Conservation (phyloP, 2,329 filamentous ascomycete genomes). For the Epichloe festucae region DNA sequence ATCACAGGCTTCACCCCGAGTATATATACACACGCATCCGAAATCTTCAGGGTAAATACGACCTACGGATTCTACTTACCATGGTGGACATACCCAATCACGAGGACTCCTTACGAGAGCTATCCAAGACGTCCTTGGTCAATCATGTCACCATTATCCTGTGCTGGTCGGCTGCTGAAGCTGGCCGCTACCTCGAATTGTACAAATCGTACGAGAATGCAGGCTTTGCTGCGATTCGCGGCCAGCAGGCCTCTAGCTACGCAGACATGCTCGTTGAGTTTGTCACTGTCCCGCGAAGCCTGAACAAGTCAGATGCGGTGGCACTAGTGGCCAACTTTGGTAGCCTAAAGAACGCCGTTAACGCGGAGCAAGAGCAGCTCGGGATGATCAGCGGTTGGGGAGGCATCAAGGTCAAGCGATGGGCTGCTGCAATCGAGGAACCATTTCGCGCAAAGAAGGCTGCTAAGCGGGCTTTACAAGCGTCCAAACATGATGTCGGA, state of each 20-base stretch:
- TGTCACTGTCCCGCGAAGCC: slow-evolving; percentile 73
- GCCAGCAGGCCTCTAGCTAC: slow-evolving; percentile 72
- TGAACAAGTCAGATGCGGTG: slow-evolving; percentile 92
- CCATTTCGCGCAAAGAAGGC: slow-evolving; percentile 68
- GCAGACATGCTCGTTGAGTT: slow-evolving; percentile 84
- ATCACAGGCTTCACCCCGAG: slow-evolving; percentile 92
- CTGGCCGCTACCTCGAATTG: slow-evolving; percentile 82
- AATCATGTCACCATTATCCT: slow-evolving; percentile 87
- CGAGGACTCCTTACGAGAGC: slow-evolving; percentile 75
- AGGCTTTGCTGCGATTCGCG: slow-evolving; percentile 65
- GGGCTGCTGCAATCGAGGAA: slow-evolving; percentile 70
- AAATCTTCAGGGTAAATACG: slow-evolving; percentile 72
- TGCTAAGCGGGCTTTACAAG: slow-evolving; percentile 30
- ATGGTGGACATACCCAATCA: slow-evolving; percentile 96
- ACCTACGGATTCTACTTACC: slow-evolving; percentile 69
- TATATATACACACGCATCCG: slow-evolving; percentile 94
- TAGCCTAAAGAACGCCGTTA: slow-evolving; percentile 72
- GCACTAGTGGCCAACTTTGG: slow-evolving; percentile 87
- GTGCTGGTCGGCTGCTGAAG: slow-evolving; percentile 90
- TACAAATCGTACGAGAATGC: slow-evolving; percentile 94
- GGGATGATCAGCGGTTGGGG: slow-evolving; percentile 84
- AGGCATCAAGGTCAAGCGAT: slow-evolving; percentile 82
- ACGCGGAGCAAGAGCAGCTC: slow-evolving; percentile 77
- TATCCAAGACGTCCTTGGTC: slow-evolving; percentile 83
- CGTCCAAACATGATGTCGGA: slow-evolving; percentile 5